A percentile compares a stretch with the other conserved stretches of the same genome.
These are phyloP conservation scores for Mycena amicta DNA, from an alignment of 768 basidiomycete species.

Conservation along the genomic window DNA sequence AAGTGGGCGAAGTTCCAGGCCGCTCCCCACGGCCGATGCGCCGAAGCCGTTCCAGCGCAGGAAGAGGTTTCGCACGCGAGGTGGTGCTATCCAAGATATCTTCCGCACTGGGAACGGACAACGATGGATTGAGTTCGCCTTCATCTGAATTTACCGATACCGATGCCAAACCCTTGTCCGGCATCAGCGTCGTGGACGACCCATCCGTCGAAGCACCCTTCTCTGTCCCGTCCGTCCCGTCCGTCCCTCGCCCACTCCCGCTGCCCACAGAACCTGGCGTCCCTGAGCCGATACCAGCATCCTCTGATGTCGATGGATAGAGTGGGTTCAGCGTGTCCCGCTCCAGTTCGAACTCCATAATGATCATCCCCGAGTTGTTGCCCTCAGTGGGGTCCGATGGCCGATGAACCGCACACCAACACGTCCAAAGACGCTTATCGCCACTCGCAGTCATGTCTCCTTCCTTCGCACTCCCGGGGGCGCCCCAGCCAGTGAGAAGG, in stretches of 20 bases:
- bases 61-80: constrained; percentile 64
- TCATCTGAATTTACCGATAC: constrained; percentile 25
- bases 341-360: constrained; percentile 84
- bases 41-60: constrained; percentile 69
- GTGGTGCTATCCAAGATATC: constrained; percentile 76
- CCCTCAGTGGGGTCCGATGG: constrained; percentile 33
- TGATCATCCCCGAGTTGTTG: constrained; percentile 43
- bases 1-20: constrained; percentile 2
- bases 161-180: constrained; percentile 1
- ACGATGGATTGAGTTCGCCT: constrained; percentile 4
- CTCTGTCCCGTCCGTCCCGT: constrained; percentile 9
- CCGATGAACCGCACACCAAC: constrained; percentile 71
- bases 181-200: constrained; percentile 8
- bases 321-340: constrained; percentile 70
- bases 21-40: constrained; percentile 38
- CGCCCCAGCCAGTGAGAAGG: constrained; percentile 68
- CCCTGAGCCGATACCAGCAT: neutral
- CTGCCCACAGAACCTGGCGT: constrained; percentile 10
- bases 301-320: constrained; percentile 34
- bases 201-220: constrained; percentile 20
- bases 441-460: constrained; percentile 30
- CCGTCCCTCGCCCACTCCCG: neutral
- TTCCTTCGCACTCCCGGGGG: constrained; percentile 52
- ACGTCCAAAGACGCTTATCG: constrained; percentile 57
- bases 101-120: constrained; percentile 52